A percentile compares a stretch with the other conserved stretches of the same genome.
These are phyloP conservation scores for Leccinum solheimii DNA, from an alignment of 1,284 basidiomycete species.

Conservation along the genomic window DNA sequence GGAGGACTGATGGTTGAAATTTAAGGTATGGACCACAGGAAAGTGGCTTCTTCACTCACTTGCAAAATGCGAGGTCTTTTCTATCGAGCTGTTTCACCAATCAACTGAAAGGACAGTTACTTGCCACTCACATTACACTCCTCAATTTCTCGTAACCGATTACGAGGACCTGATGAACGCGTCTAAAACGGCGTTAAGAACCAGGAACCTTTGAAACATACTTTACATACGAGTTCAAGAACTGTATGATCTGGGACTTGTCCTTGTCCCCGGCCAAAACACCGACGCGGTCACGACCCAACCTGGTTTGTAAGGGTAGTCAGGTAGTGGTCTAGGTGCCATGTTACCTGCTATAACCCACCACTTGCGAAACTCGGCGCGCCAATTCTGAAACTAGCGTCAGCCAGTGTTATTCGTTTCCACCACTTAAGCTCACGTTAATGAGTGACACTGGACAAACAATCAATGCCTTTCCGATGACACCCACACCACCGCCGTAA, in stretches of 20 bases:
- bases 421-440: slow-evolving; percentile 50
- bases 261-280: slow-evolving; percentile 83
- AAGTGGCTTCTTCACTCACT: slow-evolving; percentile 41
- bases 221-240: slow-evolving; percentile 64
- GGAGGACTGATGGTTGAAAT: slow-evolving; percentile 57
- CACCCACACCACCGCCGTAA: slow-evolving; percentile 57
- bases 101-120: background rate
- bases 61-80: slow-evolving; percentile 61
- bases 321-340: background rate
- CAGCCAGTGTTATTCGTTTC: slow-evolving; percentile 7
- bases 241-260: slow-evolving; percentile 68
- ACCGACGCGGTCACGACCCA: slow-evolving; percentile 79
- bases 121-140: slow-evolving; percentile 64
- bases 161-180: slow-evolving; percentile 82
- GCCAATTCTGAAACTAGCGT: slow-evolving; percentile 77
- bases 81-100: slow-evolving; percentile 36
- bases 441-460: slow-evolving; percentile 94
- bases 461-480: slow-evolving; percentile 80
- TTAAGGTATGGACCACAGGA: slow-evolving; percentile 1
- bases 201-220: background rate
- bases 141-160: slow-evolving; percentile 95
- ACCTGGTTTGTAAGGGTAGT: slow-evolving; percentile 39
- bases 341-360: slow-evolving; percentile 25
- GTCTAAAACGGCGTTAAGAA: slow-evolving; percentile 42
- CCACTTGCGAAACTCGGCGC: slow-evolving; percentile 95